Percentiles rank a stretch among this genome's conserved stretches.
Conservation (phyloP, 768 basidiomycete genomes). For the Tubosaeta sp. region DNA sequence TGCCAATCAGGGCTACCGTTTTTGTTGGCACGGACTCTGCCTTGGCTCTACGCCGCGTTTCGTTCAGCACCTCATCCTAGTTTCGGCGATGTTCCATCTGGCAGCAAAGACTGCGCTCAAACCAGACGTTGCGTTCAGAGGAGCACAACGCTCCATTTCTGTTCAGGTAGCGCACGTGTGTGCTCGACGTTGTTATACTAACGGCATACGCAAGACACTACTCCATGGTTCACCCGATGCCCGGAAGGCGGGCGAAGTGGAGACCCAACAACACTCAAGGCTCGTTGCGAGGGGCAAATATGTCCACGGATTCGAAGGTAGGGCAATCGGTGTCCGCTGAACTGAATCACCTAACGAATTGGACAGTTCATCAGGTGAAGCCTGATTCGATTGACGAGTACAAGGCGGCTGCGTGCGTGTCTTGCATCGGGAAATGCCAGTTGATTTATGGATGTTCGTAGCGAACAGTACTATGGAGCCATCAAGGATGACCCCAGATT, state of each 20-base stretch:
- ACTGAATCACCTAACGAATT: conserved; percentile 2
- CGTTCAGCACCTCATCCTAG: conserved; percentile 2
- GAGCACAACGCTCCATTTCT: conserved; percentile 49
- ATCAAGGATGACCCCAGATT: conserved; percentile 69
- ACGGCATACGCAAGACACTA: conserved; percentile 53
- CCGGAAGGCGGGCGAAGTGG: conserved; percentile 73
- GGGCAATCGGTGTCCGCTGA: not conserved
- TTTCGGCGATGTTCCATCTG: conserved; percentile 21
- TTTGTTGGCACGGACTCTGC: conserved; percentile 21
- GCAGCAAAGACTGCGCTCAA: conserved; percentile 14
- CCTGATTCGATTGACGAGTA: conserved; percentile 81
- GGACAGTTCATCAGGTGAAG: conserved; percentile 77
- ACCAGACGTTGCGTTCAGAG: conserved; percentile 12
- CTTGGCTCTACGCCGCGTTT: conserved; percentile 4
- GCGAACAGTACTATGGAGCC: conserved; percentile 80
- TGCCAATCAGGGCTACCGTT: not conserved
- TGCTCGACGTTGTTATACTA: conserved; percentile 25
- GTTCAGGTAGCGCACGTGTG: conserved; percentile 48
- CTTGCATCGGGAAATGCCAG: not conserved
- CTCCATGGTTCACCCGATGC: conserved; percentile 94
- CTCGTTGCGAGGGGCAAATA: conserved; percentile 93
- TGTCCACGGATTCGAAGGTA: conserved; percentile 86
- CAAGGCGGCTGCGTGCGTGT: conserved; percentile 77
- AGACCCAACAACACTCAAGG: conserved; percentile 77
- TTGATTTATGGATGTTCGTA: conserved; percentile 28